Evolutionary conservation across 1,139 yeast genomes (phyloP).

Genomic region (Geotrichum reessii): DNA sequence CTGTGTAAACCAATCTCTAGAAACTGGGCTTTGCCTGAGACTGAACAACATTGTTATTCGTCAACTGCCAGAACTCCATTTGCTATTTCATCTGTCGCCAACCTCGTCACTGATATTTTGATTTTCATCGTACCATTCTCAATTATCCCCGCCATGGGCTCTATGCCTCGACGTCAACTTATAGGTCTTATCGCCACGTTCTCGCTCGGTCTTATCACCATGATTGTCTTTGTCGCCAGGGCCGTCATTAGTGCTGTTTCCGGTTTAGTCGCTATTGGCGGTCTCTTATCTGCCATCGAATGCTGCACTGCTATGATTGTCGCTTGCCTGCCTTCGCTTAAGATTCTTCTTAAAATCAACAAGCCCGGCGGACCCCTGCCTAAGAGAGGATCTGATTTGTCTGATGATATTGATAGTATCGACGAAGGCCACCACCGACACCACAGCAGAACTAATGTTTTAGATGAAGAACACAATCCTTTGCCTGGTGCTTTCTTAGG

Average conservation of each 20-base stretch:
- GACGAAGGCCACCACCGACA: conserved; percentile 5
- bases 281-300: conserved; percentile 31
- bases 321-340: conserved; percentile 31
- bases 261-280: conserved; percentile 27
- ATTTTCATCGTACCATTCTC: conserved; percentile 33
- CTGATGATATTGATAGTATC: conserved; percentile 8
- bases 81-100: conserved; percentile 28
- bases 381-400: conserved; percentile 12
- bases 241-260: conserved; percentile 26
- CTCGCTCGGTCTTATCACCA: conserved; percentile 31
- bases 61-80: conserved; percentile 31
- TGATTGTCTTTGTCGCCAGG: conserved; percentile 28
- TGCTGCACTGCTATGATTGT: conserved; percentile 31
- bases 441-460: background rate
- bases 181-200: conserved; percentile 30
- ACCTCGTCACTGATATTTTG: conserved; percentile 28
- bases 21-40: conserved; percentile 29
- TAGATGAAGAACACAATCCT: conserved; percentile 8
- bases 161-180: conserved; percentile 25
- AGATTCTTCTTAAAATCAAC: conserved; percentile 24
- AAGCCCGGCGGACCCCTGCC: conserved; percentile 13
- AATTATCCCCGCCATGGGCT: conserved; percentile 25
- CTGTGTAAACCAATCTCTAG: conserved; percentile 30
- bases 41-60: conserved; percentile 26
- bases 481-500: conserved; percentile 8